Evolutionary conservation across 306 rosid genomes (phyloP).

Genomic region (Citrullus colocynthis): DNA sequence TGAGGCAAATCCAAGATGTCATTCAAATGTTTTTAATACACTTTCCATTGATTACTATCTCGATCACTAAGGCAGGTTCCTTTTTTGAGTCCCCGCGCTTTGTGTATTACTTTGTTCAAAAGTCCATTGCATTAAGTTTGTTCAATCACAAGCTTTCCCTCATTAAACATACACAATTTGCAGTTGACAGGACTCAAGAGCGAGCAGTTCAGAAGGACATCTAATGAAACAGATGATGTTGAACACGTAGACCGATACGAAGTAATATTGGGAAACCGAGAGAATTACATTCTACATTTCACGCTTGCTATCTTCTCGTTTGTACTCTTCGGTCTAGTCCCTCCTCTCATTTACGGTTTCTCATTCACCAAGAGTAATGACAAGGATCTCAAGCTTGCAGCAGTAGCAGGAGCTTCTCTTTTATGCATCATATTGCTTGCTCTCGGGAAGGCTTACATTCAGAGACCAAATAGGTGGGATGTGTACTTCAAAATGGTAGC

Average conservation of each 20-base stretch:
- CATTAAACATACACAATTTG: slow-evolving; percentile 1
- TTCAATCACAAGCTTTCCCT: neutral
- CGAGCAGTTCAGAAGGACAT: slow-evolving; percentile 18
- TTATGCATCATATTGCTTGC: slow-evolving; percentile 54
- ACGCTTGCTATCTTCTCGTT: slow-evolving; percentile 41
- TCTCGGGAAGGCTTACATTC: slow-evolving; percentile 35
- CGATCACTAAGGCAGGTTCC: neutral
- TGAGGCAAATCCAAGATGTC: too few species aligned
- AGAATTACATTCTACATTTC: slow-evolving; percentile 47
- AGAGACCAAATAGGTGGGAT: slow-evolving; percentile 21
- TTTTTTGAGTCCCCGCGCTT: neutral
- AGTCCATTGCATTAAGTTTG: neutral
- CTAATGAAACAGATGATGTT: slow-evolving; percentile 1
- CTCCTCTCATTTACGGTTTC: slow-evolving; percentile 65
- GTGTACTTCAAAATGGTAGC: slow-evolving; percentile 33
- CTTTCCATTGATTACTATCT: too few species aligned
- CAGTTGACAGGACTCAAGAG: slow-evolving; percentile 52
- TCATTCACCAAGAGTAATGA: slow-evolving; percentile 41
- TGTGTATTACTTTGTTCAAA: neutral
- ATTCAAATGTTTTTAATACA: too few species aligned
- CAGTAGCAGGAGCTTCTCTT: slow-evolving; percentile 59
- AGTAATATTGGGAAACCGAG: slow-evolving; percentile 31
- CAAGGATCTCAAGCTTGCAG: slow-evolving; percentile 53
- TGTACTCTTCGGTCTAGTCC: slow-evolving; percentile 48
- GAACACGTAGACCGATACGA: slow-evolving; percentile 24